A percentile compares a stretch with the other conserved stretches of the same genome.
Evolutionary conservation across 805 yeast species (phyloP).

Genomic region (Kluyveromyces starmeri): DNA sequence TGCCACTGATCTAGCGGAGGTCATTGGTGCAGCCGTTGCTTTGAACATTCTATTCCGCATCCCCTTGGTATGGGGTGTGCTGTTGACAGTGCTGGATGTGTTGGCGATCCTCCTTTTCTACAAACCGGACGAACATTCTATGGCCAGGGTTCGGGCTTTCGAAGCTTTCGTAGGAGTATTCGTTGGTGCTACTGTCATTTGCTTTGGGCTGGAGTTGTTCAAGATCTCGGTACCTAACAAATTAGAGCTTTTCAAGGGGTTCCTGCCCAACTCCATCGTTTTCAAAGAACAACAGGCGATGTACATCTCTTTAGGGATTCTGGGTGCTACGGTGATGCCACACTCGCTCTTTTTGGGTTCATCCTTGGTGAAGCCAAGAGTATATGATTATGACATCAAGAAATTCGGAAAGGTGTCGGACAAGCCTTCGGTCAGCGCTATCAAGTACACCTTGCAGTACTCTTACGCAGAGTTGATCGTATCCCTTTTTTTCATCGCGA

Average conservation of each 20-base stretch:
- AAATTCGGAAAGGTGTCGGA: constrained; percentile 41
- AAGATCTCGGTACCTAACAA: constrained; percentile 48
- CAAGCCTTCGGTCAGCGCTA: constrained; percentile 73
- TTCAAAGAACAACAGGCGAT: constrained; percentile 59
- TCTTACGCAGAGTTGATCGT: constrained; percentile 77
- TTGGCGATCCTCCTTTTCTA: constrained; percentile 70
- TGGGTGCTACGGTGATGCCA: constrained; percentile 96
- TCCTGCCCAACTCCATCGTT: constrained; percentile 56
- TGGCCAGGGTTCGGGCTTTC: constrained; percentile 66
- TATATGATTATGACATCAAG: constrained; percentile 61
- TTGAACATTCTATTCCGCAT: constrained; percentile 66
- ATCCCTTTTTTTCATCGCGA: constrained; percentile 76
- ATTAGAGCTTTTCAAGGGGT: constrained; percentile 50
- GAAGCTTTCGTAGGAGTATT: constrained; percentile 65
- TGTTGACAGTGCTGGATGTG: constrained; percentile 76
- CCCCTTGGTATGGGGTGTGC: constrained; percentile 67
- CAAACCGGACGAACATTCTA: constrained; percentile 62
- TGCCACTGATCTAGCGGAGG: constrained; percentile 91
- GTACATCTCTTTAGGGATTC: constrained; percentile 69
- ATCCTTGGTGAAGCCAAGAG: constrained; percentile 77
- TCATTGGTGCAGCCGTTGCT: constrained; percentile 87
- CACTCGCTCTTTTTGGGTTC: constrained; percentile 81
- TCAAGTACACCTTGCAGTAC: constrained; percentile 67
- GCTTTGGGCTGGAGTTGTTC: constrained; percentile 64
- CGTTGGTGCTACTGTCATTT: constrained; percentile 64